These are phyloP conservation scores for Xylariales sp. DNA, from an alignment of 2,329 filamentous ascomycete species.

Conservation along the genomic window DNA sequence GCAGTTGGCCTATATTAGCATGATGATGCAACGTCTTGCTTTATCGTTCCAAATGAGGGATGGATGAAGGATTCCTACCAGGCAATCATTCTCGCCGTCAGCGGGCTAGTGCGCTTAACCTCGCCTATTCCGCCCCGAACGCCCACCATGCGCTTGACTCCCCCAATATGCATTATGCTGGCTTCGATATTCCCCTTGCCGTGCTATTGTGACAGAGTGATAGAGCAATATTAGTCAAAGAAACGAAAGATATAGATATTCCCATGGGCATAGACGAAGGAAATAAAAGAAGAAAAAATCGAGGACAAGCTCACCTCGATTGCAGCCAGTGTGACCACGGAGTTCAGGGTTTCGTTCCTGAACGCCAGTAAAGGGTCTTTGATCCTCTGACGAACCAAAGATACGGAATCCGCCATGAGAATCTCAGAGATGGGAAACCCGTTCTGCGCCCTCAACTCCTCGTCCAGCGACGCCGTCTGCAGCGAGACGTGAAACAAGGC, in stretches of 20 bases:
- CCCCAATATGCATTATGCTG: slow-evolving; percentile 44
- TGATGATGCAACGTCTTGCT: no score
- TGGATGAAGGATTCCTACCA: no score
- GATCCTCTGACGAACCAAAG: slow-evolving; percentile 46
- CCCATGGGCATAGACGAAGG: no score
- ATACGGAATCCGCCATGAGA: slow-evolving; percentile 53
- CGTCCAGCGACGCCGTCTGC: slow-evolving; percentile 53
- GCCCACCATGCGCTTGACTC: slow-evolving; percentile 42
- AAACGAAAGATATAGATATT: background rate
- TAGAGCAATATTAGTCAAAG: no score
- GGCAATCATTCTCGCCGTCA: slow-evolving; percentile 50
- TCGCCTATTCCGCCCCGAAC: slow-evolving; percentile 46
- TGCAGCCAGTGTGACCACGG: slow-evolving; percentile 52
- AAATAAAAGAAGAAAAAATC: background rate
- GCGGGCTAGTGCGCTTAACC: slow-evolving; percentile 42
- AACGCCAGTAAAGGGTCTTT: slow-evolving; percentile 39
- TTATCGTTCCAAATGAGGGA: no score
- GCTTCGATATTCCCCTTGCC: slow-evolving; percentile 46
- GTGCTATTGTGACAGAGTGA: no score
- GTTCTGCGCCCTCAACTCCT: slow-evolving; percentile 45
- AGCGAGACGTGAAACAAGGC: slow-evolving; percentile 55
- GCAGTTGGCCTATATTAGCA: no score
- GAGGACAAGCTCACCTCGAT: slow-evolving; percentile 42
- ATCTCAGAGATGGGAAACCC: slow-evolving; percentile 50
- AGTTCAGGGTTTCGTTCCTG: slow-evolving; percentile 52